These are phyloP conservation scores for Phytomonas francai DNA, from an alignment of 208 protist species.

Conservation along the genomic window DNA sequence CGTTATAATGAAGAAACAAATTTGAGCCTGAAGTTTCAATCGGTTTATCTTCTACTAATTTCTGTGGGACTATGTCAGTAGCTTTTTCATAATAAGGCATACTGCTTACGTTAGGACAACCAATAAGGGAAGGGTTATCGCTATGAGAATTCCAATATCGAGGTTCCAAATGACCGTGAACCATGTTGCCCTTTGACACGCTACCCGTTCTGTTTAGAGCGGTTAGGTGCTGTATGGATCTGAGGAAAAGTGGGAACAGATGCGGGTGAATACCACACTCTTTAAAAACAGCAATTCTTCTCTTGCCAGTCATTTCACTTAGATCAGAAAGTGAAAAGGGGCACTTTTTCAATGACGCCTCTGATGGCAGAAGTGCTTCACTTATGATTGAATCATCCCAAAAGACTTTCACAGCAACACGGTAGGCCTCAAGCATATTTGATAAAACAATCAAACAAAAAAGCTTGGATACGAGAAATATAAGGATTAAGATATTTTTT, in stretches of 20 bases:
- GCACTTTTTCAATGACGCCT: conserved; percentile 52
- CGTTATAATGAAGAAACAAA: conserved; percentile 46
- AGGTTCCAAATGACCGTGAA: conserved; percentile 68
- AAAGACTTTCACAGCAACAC: conserved; percentile 71
- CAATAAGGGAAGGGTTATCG: conserved; percentile 37
- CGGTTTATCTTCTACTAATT: conserved; percentile 9
- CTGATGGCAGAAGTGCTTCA: conserved; percentile 47
- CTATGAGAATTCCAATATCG: conserved; percentile 53
- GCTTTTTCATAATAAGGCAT: conserved; percentile 29
- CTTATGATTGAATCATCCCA: conserved; percentile 69
- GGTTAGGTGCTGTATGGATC: conserved; percentile 72
- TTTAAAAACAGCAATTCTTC: conserved; percentile 54
- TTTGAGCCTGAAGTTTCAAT: conserved; percentile 11
- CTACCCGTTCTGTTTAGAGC: conserved; percentile 33
- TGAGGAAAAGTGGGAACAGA: conserved; percentile 70
- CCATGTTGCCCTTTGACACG: conserved; percentile 48
- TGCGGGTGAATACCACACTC: conserved; percentile 64
- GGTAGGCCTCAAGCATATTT: conserved; percentile 62
- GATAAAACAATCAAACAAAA: not conserved
- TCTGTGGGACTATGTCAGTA: not conserved
- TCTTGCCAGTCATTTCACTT: conserved; percentile 61
- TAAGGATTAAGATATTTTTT: not conserved
- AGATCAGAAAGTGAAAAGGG: conserved; percentile 50
- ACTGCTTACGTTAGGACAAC: conserved; percentile 56
- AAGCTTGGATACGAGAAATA: not conserved